These are phyloP conservation scores for Mycena olivaceomarginata DNA, from an alignment of 768 basidiomycete genomes.

Conservation along the genomic window DNA sequence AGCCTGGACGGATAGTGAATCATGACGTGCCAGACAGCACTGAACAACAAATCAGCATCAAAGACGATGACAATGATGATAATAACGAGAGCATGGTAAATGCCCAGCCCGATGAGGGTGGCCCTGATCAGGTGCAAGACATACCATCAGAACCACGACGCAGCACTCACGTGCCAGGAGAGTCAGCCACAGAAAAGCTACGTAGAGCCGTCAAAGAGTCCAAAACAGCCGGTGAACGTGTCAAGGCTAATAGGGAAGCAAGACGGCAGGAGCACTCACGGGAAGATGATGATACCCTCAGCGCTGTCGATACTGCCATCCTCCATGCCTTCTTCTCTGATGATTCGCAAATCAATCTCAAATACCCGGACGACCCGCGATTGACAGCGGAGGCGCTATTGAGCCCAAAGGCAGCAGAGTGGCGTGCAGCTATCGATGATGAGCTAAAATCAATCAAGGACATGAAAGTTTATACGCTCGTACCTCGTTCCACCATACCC, in stretches of 20 bases:
- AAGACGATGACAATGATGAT: not conserved
- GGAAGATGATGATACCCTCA: not conserved
- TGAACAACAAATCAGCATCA: not conserved
- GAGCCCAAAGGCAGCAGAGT: constrained; percentile 18
- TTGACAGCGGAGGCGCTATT: not conserved
- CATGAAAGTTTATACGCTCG: constrained; percentile 28
- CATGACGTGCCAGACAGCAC: not conserved
- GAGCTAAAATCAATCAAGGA: no score
- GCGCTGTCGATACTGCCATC: not conserved
- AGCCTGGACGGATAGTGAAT: not conserved
- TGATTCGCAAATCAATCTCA: not conserved
- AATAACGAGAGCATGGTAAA: no score
- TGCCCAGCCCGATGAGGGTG: not conserved
- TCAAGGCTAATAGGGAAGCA: not conserved
- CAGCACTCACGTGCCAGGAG: not conserved
- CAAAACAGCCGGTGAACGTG: not conserved
- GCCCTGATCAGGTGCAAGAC: not conserved
- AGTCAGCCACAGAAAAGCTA: not conserved
- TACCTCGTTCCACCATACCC: constrained; percentile 44
- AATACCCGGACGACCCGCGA: not conserved
- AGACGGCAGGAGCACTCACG: not conserved
- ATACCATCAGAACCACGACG: not conserved
- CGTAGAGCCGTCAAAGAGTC: not conserved
- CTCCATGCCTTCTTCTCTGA: not conserved
- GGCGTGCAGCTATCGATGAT: no score